These are phyloP conservation scores for Erythrobasidium yunnanense DNA, from an alignment of 768 basidiomycete species.

Conservation along the genomic window DNA sequence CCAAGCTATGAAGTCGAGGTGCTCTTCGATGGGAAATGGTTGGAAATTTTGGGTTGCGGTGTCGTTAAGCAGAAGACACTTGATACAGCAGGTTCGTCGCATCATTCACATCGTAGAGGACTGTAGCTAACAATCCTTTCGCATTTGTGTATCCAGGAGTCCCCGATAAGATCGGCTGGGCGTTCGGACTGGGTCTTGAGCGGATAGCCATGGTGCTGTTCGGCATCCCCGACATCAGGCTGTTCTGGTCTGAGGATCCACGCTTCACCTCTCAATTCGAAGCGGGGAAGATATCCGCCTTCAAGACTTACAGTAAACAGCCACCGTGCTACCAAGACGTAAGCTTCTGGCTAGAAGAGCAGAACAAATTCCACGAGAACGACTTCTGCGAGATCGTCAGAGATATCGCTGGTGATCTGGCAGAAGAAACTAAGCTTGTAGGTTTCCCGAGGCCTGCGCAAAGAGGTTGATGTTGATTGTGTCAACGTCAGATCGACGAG, in stretches of 20 bases:
- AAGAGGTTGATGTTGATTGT: background rate
- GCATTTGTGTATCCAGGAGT: slow-evolving; percentile 47
- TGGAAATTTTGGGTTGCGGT: slow-evolving; percentile 89
- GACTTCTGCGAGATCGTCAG: slow-evolving; percentile 93
- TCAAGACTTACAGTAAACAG: slow-evolving; percentile 73
- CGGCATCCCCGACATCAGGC: slow-evolving; percentile 89
- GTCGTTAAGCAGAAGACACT: slow-evolving; percentile 82
- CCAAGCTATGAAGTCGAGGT: slow-evolving; percentile 98
- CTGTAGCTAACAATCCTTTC: background rate
- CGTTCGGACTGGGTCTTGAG: slow-evolving; percentile 92
- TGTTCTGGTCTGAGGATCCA: slow-evolving; percentile 87
- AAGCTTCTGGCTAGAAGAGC: slow-evolving; percentile 65
- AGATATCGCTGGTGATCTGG: slow-evolving; percentile 81
- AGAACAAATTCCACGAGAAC: slow-evolving; percentile 63
- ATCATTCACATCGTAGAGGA: slow-evolving; percentile 37
- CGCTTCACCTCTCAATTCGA: slow-evolving; percentile 78
- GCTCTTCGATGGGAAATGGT: slow-evolving; percentile 88
- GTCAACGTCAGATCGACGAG: slow-evolving; percentile 62
- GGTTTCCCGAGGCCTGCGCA: slow-evolving; percentile 33
- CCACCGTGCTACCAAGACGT: slow-evolving; percentile 88
- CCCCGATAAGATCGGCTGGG: slow-evolving; percentile 81
- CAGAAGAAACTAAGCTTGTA: slow-evolving; percentile 79
- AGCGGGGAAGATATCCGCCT: slow-evolving; percentile 59
- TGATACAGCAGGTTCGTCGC: slow-evolving; percentile 64
- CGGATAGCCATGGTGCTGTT: slow-evolving; percentile 96